A percentile compares a stretch with the other conserved stretches of the same genome.
Conservation (phyloP, 1,284 basidiomycete species). For the Boletus albobrunnescens region DNA sequence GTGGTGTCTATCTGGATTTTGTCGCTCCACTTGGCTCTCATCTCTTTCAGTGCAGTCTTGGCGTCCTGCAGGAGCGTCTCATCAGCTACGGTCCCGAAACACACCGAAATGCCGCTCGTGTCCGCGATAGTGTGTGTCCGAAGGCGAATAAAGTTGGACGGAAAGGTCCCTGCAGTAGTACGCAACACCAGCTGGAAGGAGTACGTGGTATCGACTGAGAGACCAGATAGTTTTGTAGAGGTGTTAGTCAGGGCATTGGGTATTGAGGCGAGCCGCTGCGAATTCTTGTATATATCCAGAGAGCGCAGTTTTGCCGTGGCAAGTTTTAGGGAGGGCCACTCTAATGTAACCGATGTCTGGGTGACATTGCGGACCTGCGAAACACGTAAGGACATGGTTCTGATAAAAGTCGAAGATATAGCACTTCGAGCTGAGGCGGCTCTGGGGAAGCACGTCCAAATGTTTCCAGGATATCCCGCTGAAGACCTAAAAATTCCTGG, state of each 20-base stretch:
- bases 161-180: constrained; percentile 85
- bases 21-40: constrained; percentile 82
- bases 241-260: constrained; percentile 78
- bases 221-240: constrained; percentile 85
- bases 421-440: constrained; percentile 68
- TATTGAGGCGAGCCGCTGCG: constrained; percentile 80
- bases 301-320: constrained; percentile 82
- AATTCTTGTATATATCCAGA: constrained; percentile 88
- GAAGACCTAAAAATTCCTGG: constrained; percentile 77
- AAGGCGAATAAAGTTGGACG: constrained; percentile 77
- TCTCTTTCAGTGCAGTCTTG: constrained; percentile 72
- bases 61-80: constrained; percentile 70
- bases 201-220: constrained; percentile 86
- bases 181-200: constrained; percentile 88
- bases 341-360: constrained; percentile 90
- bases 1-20: constrained; percentile 95
- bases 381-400: constrained; percentile 4
- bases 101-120: constrained; percentile 88
- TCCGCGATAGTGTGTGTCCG: constrained; percentile 91
- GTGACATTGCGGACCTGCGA: constrained; percentile 84
- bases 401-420: background rate
- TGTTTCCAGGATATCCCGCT: constrained; percentile 70
- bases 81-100: constrained; percentile 86
- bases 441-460: constrained; percentile 71
- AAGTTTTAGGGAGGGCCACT: constrained; percentile 85